Evolutionary conservation across 2,329 filamentous ascomycete species (phyloP), one percentile per base, ranked within the genome.

Genomic region (Pseudonectria buxi): DNA sequence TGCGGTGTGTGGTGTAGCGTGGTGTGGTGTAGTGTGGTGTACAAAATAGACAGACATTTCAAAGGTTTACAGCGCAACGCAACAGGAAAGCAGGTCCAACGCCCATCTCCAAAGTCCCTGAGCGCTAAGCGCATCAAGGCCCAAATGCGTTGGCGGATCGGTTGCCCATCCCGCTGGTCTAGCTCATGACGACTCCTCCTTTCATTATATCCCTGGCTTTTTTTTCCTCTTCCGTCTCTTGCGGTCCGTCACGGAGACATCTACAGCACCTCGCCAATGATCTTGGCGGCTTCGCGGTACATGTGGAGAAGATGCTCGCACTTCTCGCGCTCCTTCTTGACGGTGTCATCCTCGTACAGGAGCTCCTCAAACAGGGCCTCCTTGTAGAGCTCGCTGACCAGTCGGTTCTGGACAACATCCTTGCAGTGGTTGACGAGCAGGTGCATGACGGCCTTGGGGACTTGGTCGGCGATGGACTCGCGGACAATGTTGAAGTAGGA

Each of bases 401-500:
- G 78, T 30, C 92, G 78, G 64, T 98, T 98, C 64, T 98, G 92
- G 24, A 98, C 89, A 10, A 90, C 90, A 49, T 98, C 92, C 63
- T 96, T 95, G 67, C 86, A 94, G 69, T 95, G 86, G 64, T 98
- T 98, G 57, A 98, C 92, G 24, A 98, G 76, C 30, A 98, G 77
- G 61, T 98, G 92, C 92, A 98, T 98, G 50, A 98, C 84, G 5
- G 92, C 92, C 68, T 98, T 98, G 48, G 92, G 92, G 10, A 98
- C 92, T 65, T 96, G 90, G 59, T 98, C 92, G 29, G 90, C 90
- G 53, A 95, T 95, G n/a, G 87, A 90, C 65, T 98, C 92, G 44
- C 92, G 86, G 30, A 98, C 92, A 55, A 98, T 98, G 62, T 95
- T 94, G 72, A 98, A 98, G 71, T 98, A 98, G 2, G 89, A 95